Conservation (phyloP, 768 basidiomycete species). For the Baorangia bicolor region DNA sequence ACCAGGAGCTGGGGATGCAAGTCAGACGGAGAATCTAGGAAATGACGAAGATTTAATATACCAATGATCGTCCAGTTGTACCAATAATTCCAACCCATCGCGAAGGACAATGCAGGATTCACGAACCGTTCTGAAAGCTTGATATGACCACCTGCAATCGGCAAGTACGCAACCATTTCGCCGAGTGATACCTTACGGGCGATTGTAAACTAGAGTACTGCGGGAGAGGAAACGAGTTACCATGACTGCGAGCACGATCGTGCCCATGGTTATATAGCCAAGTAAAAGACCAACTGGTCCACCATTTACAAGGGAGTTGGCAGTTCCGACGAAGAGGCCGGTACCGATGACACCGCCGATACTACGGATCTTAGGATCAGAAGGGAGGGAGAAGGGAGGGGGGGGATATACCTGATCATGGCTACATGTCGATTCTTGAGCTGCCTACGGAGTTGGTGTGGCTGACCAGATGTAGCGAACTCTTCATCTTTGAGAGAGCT, state of each 20-base stretch:
- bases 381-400: background rate
- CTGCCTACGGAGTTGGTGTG: conserved; percentile 48
- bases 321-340: conserved; percentile 71
- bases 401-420: conserved; percentile 63
- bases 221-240: conserved; percentile 31
- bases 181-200: conserved; percentile 55
- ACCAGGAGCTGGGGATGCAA: conserved; percentile 25
- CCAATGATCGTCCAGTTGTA: conserved; percentile 33
- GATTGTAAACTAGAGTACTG: background rate
- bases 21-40: background rate
- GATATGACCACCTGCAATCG: conserved; percentile 79
- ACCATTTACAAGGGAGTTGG: conserved; percentile 46
- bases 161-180: conserved; percentile 66
- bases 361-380: conserved; percentile 33
- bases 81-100: conserved; percentile 60
- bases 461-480: background rate
- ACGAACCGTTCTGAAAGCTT: conserved; percentile 81
- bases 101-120: conserved; percentile 63
- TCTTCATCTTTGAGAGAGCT: conserved; percentile 27
- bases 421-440: conserved; percentile 78
- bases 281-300: conserved; percentile 76
- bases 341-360: conserved; percentile 59
- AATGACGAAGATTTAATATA: background rate
- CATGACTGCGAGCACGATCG: conserved; percentile 74
- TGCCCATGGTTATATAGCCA: conserved; percentile 64